phyloP scores from a whole-genome alignment of 2,329 filamentous ascomycete species.

The Trichophaea hybrida region DNA sequence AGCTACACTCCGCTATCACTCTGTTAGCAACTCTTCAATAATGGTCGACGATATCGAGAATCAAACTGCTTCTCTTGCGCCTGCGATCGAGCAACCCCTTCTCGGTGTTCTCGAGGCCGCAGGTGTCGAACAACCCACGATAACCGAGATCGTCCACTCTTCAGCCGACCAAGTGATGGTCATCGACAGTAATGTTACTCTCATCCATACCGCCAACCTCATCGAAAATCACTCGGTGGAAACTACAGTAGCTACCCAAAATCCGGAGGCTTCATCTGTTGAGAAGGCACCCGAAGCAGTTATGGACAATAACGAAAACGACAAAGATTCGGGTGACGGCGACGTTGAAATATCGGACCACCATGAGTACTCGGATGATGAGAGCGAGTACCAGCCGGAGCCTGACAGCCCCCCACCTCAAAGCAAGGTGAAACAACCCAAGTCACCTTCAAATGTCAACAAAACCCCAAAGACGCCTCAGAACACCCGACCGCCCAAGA shows the following conservation, averaged over 20 bases:
- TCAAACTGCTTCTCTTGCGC: neutral
- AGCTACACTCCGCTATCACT: neutral
- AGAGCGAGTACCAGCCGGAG: conserved; percentile 19
- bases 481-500: conserved; percentile 1
- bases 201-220: neutral
- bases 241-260: neutral
- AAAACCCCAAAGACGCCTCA: neutral
- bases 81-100: neutral
- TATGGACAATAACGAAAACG: neutral
- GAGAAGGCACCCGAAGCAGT: neutral
- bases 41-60: conserved; percentile 1
- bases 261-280: neutral
- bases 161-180: neutral
- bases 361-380: conserved; percentile 6
- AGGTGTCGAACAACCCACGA: neutral
- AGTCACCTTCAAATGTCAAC: neutral
- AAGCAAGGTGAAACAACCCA: conserved; percentile 10
- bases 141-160: neutral
- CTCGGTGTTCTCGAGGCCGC: neutral
- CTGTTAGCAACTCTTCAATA: too few relatives aligned
- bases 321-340: neutral
- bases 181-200: neutral
- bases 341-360: conserved; percentile 2
- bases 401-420: conserved; percentile 19
- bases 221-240: conserved; percentile 7